phyloP scores from a whole-genome alignment of 257 asterid genomes.

The Solanum boliviense region DNA sequence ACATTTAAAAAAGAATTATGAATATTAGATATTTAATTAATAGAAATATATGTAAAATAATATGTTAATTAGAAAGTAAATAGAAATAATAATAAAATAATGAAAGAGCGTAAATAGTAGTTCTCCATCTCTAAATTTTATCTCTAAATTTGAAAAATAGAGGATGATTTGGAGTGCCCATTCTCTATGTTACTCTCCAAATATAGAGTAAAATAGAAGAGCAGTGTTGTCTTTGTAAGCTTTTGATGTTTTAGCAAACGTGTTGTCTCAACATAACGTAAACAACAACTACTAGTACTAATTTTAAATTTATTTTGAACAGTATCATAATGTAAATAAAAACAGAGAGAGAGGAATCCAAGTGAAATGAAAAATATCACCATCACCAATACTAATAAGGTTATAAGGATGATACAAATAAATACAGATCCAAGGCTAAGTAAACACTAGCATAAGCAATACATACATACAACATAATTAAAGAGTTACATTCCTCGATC shows the following conservation, averaged over 20 bases:
- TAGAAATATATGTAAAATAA: too few relatives aligned
- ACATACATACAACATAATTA: background rate
- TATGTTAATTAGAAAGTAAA: too few relatives aligned
- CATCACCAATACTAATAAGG: background rate
- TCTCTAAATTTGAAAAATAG: too few relatives aligned
- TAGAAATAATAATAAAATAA: too few relatives aligned
- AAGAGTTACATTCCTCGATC: background rate
- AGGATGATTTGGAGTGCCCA: too few relatives aligned
- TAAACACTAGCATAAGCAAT: background rate
- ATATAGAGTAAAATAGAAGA: background rate
- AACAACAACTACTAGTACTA: background rate
- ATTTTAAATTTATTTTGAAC: background rate
- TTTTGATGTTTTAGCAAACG: background rate
- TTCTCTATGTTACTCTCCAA: too few relatives aligned
- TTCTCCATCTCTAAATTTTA: too few relatives aligned
- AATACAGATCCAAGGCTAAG: background rate
- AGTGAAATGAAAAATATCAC: background rate
- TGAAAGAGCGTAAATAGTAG: too few relatives aligned
- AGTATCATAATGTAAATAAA: background rate
- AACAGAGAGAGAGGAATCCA: background rate
- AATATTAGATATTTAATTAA: too few relatives aligned
- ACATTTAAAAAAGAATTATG: too few relatives aligned
- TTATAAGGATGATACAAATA: background rate
- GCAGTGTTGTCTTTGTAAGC: background rate
- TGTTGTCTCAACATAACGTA: background rate